Conservation (phyloP, 2,329 filamentous ascomycete species). For the Penicillium sp. region DNA sequence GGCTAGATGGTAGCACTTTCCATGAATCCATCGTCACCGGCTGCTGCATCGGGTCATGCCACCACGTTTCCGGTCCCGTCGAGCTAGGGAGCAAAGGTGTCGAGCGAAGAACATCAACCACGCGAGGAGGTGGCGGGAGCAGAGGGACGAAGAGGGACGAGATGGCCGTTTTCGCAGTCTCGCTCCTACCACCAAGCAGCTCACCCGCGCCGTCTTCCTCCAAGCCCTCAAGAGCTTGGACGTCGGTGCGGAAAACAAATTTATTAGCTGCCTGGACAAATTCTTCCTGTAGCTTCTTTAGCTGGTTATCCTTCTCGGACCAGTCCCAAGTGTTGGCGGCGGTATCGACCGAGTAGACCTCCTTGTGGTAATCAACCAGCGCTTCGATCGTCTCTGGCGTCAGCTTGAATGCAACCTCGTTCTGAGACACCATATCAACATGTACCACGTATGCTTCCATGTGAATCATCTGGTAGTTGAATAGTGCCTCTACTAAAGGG, state of each 20-base stretch:
- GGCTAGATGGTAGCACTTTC: conserved; percentile 89
- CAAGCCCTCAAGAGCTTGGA: conserved; percentile 87
- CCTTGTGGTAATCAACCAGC: conserved; percentile 94
- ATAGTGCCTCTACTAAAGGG: conserved; percentile 81
- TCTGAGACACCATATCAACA: conserved; percentile 97
- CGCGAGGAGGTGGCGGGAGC: conserved; percentile 82
- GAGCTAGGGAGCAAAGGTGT: conserved; percentile 85
- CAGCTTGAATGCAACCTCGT: conserved; percentile 97
- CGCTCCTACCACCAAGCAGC: conserved; percentile 85
- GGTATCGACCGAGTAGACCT: conserved; percentile 88
- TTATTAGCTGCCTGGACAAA: conserved; percentile 97
- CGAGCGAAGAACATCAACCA: conserved; percentile 87
- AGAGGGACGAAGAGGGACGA: conserved; percentile 83
- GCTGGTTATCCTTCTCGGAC: conserved; percentile 93
- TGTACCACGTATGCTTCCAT: conserved; percentile 98
- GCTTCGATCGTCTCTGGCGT: conserved; percentile 92
- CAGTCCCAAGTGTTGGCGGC: conserved; percentile 90
- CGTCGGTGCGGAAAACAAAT: conserved; percentile 91
- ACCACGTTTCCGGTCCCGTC: conserved; percentile 74
- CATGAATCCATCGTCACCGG: conserved; percentile 80
- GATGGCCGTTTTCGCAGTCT: conserved; percentile 89
- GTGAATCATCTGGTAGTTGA: conserved; percentile 92
- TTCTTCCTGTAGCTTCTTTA: conserved; percentile 97
- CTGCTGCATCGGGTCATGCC: conserved; percentile 74
- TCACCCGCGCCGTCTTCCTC: conserved; percentile 97